These are phyloP conservation scores for Neurospora sp. DNA, from an alignment of 2,329 filamentous ascomycete species.

Conservation along the genomic window DNA sequence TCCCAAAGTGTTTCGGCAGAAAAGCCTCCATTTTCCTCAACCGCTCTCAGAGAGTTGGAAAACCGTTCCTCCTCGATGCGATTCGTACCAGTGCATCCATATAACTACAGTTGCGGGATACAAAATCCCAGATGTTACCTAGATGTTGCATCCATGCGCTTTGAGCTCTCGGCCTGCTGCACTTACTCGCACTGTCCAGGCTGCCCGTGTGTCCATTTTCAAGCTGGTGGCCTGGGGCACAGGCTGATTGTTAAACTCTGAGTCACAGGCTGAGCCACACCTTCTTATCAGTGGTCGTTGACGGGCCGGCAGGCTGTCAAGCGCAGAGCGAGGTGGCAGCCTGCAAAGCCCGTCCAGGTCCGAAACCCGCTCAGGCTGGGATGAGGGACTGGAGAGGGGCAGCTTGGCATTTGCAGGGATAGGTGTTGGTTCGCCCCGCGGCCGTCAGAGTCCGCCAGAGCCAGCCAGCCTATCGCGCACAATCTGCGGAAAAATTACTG, in stretches of 20 bases:
- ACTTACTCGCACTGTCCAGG: not conserved
- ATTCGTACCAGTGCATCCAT: not conserved
- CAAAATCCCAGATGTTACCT: not conserved
- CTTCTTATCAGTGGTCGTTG: not conserved
- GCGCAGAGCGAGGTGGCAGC: not conserved
- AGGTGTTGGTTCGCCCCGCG: conserved; percentile 14
- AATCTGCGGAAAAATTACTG: conserved; percentile 20
- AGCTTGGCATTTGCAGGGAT: not conserved
- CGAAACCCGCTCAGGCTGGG: not conserved
- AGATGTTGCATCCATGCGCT: not conserved
- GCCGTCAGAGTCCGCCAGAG: not conserved
- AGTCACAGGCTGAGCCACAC: not conserved
- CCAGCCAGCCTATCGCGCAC: conserved; percentile 12
- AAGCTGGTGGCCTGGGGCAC: not conserved
- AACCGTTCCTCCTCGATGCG: not conserved
- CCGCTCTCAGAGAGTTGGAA: not conserved
- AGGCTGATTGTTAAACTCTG: not conserved
- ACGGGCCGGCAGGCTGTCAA: not conserved
- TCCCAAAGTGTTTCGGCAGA: not conserved
- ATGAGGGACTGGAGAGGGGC: not conserved
- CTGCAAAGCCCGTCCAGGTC: not conserved
- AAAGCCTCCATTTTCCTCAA: not conserved
- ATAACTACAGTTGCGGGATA: not conserved
- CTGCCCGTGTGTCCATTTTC: not conserved
- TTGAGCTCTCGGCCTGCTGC: not conserved